A percentile compares a stretch with the other conserved stretches of the same genome.
phyloP scores from a whole-genome alignment of 2,329 filamentous ascomycete species.

The Talaromyces sp. region DNA sequence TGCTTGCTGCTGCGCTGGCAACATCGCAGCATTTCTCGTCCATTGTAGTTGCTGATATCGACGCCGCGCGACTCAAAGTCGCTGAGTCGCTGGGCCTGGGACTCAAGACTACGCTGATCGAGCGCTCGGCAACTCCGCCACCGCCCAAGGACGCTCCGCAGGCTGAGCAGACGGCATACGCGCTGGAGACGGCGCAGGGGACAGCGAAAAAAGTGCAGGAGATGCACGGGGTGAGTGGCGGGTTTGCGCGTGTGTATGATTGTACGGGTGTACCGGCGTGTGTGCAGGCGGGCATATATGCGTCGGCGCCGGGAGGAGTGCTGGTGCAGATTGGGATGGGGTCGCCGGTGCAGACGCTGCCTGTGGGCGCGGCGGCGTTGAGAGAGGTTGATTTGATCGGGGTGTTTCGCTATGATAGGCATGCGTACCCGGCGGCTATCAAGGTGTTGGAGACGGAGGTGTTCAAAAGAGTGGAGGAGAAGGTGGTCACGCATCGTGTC shows the following conservation, averaged over 20 bases:
- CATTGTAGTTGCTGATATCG: constrained; percentile 58
- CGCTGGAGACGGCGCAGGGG: constrained; percentile 29
- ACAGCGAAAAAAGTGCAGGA: constrained; percentile 28
- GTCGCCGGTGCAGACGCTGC: constrained; percentile 49
- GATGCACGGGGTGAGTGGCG: constrained; percentile 19
- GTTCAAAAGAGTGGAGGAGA: constrained; percentile 43
- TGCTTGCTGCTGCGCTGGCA: constrained; percentile 53
- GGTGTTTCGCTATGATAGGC: constrained; percentile 50
- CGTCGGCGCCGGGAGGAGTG: constrained; percentile 43
- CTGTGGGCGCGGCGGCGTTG: constrained; percentile 49
- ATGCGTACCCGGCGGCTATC: constrained; percentile 51
- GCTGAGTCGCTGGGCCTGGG: constrained; percentile 37
- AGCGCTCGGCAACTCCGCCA: constrained; percentile 23
- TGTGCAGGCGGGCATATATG: constrained; percentile 41
- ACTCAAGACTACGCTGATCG: constrained; percentile 32
- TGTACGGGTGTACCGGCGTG: constrained; percentile 42
- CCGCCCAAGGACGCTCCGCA: constrained; percentile 26
- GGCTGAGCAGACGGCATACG: constrained; percentile 26
- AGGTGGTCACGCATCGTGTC: constrained; percentile 50
- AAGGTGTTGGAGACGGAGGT: constrained; percentile 46
- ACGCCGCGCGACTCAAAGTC: constrained; percentile 51
- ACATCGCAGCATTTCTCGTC: constrained; percentile 48
- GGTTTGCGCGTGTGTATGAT: constrained; percentile 41
- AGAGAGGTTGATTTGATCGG: constrained; percentile 53
- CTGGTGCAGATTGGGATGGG: constrained; percentile 54